Evolutionary conservation across 2,329 filamentous ascomycete genomes (phyloP), one percentile per base, ranked within the genome.

Genomic region (Dactylellina haptotyla): DNA sequence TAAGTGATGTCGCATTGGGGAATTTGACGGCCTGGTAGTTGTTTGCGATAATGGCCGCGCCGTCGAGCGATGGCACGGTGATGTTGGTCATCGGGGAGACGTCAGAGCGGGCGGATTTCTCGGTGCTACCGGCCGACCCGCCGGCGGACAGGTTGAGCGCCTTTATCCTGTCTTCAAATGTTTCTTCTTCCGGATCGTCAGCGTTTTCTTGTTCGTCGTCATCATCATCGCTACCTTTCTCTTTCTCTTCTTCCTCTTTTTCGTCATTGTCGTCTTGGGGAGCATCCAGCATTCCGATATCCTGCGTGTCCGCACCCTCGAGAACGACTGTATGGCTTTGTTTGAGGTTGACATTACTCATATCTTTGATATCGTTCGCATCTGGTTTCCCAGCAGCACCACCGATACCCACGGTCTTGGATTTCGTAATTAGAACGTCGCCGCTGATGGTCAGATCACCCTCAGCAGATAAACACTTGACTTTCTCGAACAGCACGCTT

Each of bases 1-100:
- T 90, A 56, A 99, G 87, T 4, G 94, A 97, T 70, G 92, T 88
- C 70, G 90, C 89, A 10, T 88, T 89, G 10, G 89, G 90, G 18
- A 87, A 83, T 16, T 85, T 84, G 74, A 90, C 83, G 62, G 82
- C 81, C 39, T 83, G 83, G 56, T 79, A 81, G 37, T 71, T 65
- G 28, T 56, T 81, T 46, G 83, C 80, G 8, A 83, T 79, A 37
- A 81, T 80, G 16, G 82, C 79, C 51, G 83, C 81, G 39, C 84
- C 80, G 37, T 83, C 81, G 75, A 80, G 83, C 66, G 82, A 83
- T 76, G 81, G 82, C 28, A 82, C 80, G 59, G 82, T 81, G 54
- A 80, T 76, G 43, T 80, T 83, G 67, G 78, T 80, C 79, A 63
- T 53, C 5, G 69, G 69, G 5, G 69, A 73, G 20, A 73, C 37